Conservation (phyloP, 2,329 filamentous ascomycete species). For the Gyromitra esculenta region DNA sequence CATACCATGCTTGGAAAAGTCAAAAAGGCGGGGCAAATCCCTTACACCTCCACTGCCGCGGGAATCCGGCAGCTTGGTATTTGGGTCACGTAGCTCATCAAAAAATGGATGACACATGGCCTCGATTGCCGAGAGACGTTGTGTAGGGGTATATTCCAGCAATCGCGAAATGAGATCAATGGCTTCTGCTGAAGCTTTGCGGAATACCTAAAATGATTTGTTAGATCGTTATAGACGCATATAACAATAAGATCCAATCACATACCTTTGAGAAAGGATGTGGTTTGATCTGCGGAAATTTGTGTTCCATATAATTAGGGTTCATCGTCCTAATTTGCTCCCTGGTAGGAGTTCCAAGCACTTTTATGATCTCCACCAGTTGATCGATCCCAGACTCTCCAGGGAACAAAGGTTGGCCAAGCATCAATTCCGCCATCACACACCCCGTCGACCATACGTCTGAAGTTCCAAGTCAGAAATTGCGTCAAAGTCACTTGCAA, state of each 20-base stretch:
- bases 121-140: slow-evolving; percentile 90
- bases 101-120: slow-evolving; percentile 99
- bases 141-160: slow-evolving; percentile 96
- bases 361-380: slow-evolving; percentile 99
- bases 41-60: slow-evolving; percentile 79
- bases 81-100: slow-evolving; percentile 92
- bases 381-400: slow-evolving; percentile 99
- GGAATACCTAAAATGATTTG: slow-evolving; percentile 75
- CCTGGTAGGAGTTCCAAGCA: slow-evolving; percentile 92
- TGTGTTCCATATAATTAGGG: slow-evolving; percentile 99
- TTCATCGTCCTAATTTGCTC: slow-evolving; percentile 99
- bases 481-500: slow-evolving; percentile 25
- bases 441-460: slow-evolving; percentile 99
- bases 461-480: slow-evolving; percentile 61
- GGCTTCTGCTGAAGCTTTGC: slow-evolving; percentile 90
- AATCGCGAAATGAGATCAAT: slow-evolving; percentile 94
- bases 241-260: slow-evolving; percentile 24
- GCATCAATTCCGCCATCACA: slow-evolving; percentile 99
- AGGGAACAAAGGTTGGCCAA: slow-evolving; percentile 96
- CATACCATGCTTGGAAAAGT: slow-evolving; percentile 93
- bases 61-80: slow-evolving; percentile 90
- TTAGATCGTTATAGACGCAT: slow-evolving; percentile 15
- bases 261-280: slow-evolving; percentile 93
- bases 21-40: slow-evolving; percentile 87
- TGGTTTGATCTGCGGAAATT: slow-evolving; percentile 99